Conservation (phyloP, 768 basidiomycete genomes). For the Rhizopogon rudus region DNA sequence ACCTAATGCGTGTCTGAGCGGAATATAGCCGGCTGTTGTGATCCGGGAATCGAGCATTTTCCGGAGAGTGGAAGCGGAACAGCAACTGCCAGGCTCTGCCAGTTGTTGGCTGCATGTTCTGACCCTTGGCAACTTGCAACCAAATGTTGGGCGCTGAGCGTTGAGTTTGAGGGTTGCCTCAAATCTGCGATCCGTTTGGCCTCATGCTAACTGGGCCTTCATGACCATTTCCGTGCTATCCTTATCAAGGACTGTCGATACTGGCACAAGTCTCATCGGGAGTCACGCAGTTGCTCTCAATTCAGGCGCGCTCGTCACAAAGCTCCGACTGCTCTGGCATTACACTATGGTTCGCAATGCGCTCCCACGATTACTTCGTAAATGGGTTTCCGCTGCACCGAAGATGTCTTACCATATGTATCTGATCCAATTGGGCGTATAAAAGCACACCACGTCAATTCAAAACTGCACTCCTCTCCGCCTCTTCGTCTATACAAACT, state of each 20-base stretch:
- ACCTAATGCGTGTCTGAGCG: conserved; percentile 4
- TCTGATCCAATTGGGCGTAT: conserved; percentile 14
- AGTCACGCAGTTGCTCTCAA: conserved; percentile 19
- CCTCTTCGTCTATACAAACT: not conserved
- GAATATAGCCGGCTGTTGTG: conserved; percentile 4
- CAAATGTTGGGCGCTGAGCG: conserved; percentile 8
- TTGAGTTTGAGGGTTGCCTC: conserved; percentile 19
- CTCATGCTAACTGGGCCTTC: conserved; percentile 26
- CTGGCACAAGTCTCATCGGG: conserved; percentile 17
- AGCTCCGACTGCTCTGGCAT: conserved; percentile 13
- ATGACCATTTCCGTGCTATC: conserved; percentile 18
- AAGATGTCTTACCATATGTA: conserved; percentile 26
- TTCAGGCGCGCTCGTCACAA: conserved; percentile 20
- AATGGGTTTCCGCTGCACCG: conserved; percentile 23
- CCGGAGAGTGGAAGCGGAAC: not conserved
- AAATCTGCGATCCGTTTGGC: conserved; percentile 13
- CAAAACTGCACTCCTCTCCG: not conserved
- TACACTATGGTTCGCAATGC: conserved; percentile 6
- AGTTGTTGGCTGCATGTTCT: conserved; percentile 9
- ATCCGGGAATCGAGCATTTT: not conserved
- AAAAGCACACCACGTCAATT: conserved; percentile 18
- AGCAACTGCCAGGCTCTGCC: not conserved
- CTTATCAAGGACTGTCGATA: conserved; percentile 24
- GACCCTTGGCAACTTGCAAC: conserved; percentile 11
- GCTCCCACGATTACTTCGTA: conserved; percentile 31